phyloP scores from a whole-genome alignment of 108 stramenopile species.

The Cyclotella atomus region DNA sequence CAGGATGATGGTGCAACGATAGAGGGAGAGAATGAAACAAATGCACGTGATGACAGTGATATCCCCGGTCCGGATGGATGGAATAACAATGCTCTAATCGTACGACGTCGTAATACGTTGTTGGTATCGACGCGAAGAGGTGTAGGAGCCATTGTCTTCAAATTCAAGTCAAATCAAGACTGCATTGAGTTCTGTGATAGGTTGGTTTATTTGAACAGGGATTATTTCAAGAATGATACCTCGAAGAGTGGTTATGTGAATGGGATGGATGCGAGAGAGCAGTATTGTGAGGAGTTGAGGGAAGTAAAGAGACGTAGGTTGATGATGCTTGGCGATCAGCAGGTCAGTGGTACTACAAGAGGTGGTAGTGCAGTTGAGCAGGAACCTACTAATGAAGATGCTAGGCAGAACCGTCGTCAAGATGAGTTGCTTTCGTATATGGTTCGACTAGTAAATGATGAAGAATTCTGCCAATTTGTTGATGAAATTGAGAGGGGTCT shows the following conservation, averaged over 20 bases:
- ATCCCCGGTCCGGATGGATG: constrained; percentile 43
- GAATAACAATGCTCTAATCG: constrained; percentile 51
- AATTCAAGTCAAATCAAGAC: constrained; percentile 33
- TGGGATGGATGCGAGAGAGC: constrained; percentile 36
- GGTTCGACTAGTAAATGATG: constrained; percentile 39
- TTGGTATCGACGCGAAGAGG: constrained; percentile 45
- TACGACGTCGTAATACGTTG: constrained; percentile 42
- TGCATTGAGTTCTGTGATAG: constrained; percentile 49
- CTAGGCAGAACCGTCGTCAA: constrained; percentile 5
- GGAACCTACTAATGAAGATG: neutral
- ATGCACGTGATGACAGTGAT: neutral
- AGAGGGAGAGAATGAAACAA: neutral
- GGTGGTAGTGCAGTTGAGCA: no score
- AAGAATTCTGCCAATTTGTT: constrained; percentile 43
- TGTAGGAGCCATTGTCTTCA: constrained; percentile 42
- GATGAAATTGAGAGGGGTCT: constrained; percentile 47
- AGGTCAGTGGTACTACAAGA: neutral
- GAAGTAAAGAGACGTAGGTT: constrained; percentile 18
- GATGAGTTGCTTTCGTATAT: constrained; percentile 40
- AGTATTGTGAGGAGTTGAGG: constrained; percentile 11
- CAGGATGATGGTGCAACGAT: neutral
- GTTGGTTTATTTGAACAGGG: constrained; percentile 38
- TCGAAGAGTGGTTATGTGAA: constrained; percentile 1
- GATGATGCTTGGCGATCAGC: constrained; percentile 16
- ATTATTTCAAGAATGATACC: constrained; percentile 19